Evolutionary conservation across 768 basidiomycete species (phyloP).

Genomic region (Aureoboletus auriporus): DNA sequence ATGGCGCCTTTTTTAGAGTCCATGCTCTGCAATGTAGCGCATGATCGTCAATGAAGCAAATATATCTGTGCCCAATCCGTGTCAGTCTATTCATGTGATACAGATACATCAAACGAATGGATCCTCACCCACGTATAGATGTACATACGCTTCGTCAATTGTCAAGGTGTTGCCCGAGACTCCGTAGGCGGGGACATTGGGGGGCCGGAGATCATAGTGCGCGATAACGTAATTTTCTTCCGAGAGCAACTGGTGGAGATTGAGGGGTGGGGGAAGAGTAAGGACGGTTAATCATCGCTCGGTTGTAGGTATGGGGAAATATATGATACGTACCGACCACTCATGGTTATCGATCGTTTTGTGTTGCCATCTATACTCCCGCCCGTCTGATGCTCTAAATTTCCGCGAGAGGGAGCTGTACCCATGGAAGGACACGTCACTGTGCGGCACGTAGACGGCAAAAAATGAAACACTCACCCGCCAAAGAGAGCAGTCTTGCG

Average conservation of each 20-base stretch:
- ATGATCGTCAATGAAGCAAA: conserved; percentile 58
- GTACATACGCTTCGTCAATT: conserved; percentile 51
- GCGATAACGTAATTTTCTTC: conserved; percentile 55
- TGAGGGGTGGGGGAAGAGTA: not conserved
- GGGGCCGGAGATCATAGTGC: conserved; percentile 59
- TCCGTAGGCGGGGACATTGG: conserved; percentile 50
- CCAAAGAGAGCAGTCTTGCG: conserved; percentile 62
- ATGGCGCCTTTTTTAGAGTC: conserved; percentile 27
- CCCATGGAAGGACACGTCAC: too few species aligned
- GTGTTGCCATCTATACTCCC: conserved; percentile 68
- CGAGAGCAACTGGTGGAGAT: conserved; percentile 45
- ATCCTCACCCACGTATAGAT: conserved; percentile 50
- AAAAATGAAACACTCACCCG: conserved; percentile 42
- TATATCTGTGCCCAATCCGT: conserved; percentile 38
- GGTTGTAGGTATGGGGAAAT: conserved; percentile 1
- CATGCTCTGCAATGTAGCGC: conserved; percentile 55
- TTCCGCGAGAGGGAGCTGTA: conserved; percentile 62
- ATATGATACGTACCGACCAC: conserved; percentile 63
- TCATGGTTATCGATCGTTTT: conserved; percentile 55
- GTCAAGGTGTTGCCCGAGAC: conserved; percentile 63
- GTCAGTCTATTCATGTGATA: conserved; percentile 4
- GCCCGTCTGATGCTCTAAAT: conserved; percentile 64
- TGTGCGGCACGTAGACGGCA: not conserved
- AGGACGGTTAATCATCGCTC: conserved; percentile 1
- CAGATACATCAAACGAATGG: not conserved